These are phyloP conservation scores for Coprinellus micaceus DNA, from an alignment of 768 basidiomycete genomes.

Conservation along the genomic window DNA sequence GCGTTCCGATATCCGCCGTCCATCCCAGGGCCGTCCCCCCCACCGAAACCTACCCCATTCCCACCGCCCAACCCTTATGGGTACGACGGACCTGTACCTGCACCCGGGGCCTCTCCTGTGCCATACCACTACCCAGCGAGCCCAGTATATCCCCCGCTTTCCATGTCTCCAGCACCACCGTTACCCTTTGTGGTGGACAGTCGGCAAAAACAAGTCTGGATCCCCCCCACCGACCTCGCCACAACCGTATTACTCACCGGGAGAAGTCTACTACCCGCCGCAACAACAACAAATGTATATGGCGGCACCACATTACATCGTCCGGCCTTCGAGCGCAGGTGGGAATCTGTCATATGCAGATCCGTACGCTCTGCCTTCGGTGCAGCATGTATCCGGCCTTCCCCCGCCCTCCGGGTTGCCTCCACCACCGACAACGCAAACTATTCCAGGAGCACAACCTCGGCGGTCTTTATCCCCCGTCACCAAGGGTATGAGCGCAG, in stretches of 20 bases:
- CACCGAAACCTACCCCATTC: slow-evolving; percentile 6
- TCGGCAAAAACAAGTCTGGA: slow-evolving; percentile 47
- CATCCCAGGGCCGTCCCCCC: slow-evolving; percentile 60
- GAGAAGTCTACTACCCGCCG: slow-evolving; percentile 2
- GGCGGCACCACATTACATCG: slow-evolving; percentile 14
- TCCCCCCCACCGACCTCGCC: slow-evolving; percentile 36
- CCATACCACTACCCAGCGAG: slow-evolving; percentile 14
- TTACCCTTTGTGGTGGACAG: slow-evolving; percentile 35
- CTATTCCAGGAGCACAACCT: neutral
- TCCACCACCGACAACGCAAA: slow-evolving; percentile 16
- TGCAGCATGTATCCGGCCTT: slow-evolving; percentile 12
- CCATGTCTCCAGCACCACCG: slow-evolving; percentile 34
- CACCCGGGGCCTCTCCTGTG: neutral
- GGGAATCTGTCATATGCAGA: slow-evolving; percentile 28
- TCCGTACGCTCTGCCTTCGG: slow-evolving; percentile 30
- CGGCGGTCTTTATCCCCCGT: slow-evolving; percentile 3
- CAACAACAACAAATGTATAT: slow-evolving; percentile 4
- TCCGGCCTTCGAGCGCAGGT: slow-evolving; percentile 53
- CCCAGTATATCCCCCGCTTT: slow-evolving; percentile 30
- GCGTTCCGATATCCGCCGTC: slow-evolving; percentile 59
- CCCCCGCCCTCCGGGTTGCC: slow-evolving; percentile 26
- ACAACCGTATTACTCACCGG: slow-evolving; percentile 16
- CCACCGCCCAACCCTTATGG: neutral
- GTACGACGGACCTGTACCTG: slow-evolving; percentile 2
- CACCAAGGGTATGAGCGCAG: slow-evolving; percentile 28